These are phyloP conservation scores for Termitomyces sp. DNA, from an alignment of 768 basidiomycete species.

Conservation along the genomic window DNA sequence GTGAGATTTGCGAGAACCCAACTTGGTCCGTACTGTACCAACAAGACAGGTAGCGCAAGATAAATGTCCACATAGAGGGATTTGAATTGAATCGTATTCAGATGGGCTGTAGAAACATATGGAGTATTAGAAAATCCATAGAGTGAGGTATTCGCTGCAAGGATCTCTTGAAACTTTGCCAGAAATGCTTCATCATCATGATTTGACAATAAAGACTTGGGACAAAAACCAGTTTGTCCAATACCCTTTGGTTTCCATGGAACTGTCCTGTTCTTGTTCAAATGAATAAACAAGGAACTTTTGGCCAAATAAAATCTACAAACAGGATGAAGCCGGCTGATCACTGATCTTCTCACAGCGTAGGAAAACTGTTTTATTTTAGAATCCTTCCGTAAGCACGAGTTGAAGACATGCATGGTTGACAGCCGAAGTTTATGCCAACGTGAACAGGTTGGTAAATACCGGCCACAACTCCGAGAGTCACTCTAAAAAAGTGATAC, in stretches of 20 bases:
- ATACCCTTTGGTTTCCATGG: background rate
- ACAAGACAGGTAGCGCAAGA: constrained; percentile 50
- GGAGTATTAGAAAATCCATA: constrained; percentile 38
- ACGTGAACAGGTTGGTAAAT: background rate
- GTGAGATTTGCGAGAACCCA: constrained; percentile 50
- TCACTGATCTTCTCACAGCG: background rate
- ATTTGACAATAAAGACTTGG: background rate
- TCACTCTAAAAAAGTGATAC: background rate
- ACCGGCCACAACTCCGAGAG: too few species aligned
- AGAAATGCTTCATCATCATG: background rate
- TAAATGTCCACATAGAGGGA: constrained; percentile 35
- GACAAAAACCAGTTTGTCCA: background rate
- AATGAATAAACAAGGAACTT: too few species aligned
- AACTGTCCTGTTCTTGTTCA: background rate
- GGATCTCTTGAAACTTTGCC: background rate
- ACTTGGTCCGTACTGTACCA: constrained; percentile 32
- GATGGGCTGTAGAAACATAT: constrained; percentile 24
- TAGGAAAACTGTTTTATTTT: background rate
- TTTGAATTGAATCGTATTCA: constrained; percentile 14
- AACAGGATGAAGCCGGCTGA: background rate
- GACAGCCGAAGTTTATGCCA: background rate
- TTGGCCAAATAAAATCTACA: too few species aligned
- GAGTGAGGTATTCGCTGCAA: background rate
- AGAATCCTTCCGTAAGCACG: too few species aligned
- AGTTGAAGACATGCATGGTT: background rate